Conservation (phyloP, 2,329 filamentous ascomycete genomes). For the Verticillium klebahnii region DNA sequence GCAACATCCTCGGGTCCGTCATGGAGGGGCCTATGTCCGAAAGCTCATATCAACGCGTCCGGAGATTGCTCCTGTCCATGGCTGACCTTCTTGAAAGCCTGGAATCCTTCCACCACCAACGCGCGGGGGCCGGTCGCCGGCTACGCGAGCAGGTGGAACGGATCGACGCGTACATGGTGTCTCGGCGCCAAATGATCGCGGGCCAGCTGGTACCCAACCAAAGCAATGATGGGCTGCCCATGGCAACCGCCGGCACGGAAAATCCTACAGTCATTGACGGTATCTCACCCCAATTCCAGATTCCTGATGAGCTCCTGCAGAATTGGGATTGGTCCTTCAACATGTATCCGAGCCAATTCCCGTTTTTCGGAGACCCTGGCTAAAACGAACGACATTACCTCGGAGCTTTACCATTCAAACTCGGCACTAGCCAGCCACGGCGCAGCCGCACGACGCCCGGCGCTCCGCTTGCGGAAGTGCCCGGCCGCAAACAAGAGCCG, state of each 20-base stretch:
- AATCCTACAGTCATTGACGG: not conserved
- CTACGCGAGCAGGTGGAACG: constrained; percentile 16
- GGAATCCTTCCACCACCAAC: constrained; percentile 15
- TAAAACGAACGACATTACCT: not conserved
- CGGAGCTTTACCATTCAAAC: not conserved
- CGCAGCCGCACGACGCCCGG: not conserved
- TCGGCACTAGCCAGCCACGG: not conserved
- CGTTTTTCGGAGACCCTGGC: not conserved
- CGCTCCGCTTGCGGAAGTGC: not conserved
- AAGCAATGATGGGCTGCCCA: not conserved
- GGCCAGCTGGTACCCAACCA: not conserved
- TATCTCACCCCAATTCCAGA: constrained; percentile 3
- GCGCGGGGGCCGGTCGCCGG: constrained; percentile 16
- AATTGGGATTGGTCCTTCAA: constrained; percentile 4
- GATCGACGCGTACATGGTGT: constrained; percentile 19
- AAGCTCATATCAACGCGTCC: constrained; percentile 19
- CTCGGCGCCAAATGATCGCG: constrained; percentile 8
- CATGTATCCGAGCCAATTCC: constrained; percentile 3
- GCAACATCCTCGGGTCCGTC: constrained; percentile 26
- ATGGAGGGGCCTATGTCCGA: constrained; percentile 25
- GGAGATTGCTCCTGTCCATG: constrained; percentile 24
- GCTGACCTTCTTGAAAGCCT: constrained; percentile 22
- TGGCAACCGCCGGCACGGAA: not conserved
- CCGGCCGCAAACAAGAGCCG: not conserved
- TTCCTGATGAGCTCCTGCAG: constrained; percentile 6